Evolutionary conservation across 768 basidiomycete species (phyloP), one percentile per base, ranked within the genome.

Genomic region (Solioccasus polychromus): DNA sequence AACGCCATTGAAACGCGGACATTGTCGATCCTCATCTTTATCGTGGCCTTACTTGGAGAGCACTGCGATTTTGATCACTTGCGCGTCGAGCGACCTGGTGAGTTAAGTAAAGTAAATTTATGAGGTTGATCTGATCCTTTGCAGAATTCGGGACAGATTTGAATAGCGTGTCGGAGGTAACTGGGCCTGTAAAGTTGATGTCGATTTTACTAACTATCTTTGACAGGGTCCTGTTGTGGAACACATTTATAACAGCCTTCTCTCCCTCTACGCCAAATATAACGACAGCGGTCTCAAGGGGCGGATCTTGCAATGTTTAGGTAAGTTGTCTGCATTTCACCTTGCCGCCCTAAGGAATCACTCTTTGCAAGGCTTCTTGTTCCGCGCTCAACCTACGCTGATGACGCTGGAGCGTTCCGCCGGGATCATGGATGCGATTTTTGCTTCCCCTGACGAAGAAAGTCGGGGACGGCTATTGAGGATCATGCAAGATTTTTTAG

Each of bases 401-500:
- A 93, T 99, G 84, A 89, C 88, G 1, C 68, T 85, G 53, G 83
- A 87, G 4, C 70, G 76, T 11, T 93, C 93, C 1, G 79, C 88
- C 0, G 70, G 65, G 18, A 85, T 97, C 58, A 95, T 98, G 91
- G 92, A 96, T 61, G 76, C 76, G 3, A 88, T 95, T 31, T 96
- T 99, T 59, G 66, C 74, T 0, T 85, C 89, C 0, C 58, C 76
- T 0, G 84, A 91, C 38, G 77, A 84, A 50, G 88, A 91, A 25
- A 76, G 75, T 9, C 82, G 80, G 25, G 82, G 82, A 17, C 80
- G 86, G 19, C 61, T 97, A 7, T 70, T 97, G 35, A 85, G 80
- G 60, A 92, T 94, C 51, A 82, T 99, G 58, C 92, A 94, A 61
- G 92, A 94, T 42, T 97, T 98, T 63, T 67, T 99, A 35, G 68